phyloP scores from a whole-genome alignment of 176 grass and related monocot genomes.

The Areca catechu region DNA sequence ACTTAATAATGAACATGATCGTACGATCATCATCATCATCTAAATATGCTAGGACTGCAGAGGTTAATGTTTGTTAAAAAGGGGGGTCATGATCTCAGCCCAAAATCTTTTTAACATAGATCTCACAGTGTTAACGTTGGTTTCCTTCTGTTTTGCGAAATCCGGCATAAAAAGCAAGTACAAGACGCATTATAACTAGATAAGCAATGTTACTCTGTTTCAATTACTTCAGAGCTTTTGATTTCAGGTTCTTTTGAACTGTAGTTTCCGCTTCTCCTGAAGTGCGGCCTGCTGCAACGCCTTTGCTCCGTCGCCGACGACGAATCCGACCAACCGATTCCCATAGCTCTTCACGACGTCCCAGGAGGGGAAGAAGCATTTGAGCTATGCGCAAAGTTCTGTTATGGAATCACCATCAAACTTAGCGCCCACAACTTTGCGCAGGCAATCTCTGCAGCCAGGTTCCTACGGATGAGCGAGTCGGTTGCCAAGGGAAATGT shows the following conservation, averaged over 20 bases:
- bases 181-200: neutral
- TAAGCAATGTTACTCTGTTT: neutral
- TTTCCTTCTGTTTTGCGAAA: too few species aligned
- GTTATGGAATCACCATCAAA: slow-evolving; percentile 81
- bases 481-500: slow-evolving; percentile 65
- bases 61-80: too few species aligned
- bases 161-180: too few species aligned
- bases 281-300: slow-evolving; percentile 76
- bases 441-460: slow-evolving; percentile 46
- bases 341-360: slow-evolving; percentile 62
- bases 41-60: too few species aligned
- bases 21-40: too few species aligned
- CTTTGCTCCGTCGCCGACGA: slow-evolving; percentile 46
- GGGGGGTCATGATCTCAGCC: too few species aligned
- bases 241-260: slow-evolving; percentile 90
- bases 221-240: slow-evolving; percentile 44
- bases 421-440: slow-evolving; percentile 70
- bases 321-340: slow-evolving; percentile 30
- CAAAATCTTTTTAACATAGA: too few species aligned
- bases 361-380: slow-evolving; percentile 69
- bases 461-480: slow-evolving; percentile 86
- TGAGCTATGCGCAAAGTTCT: slow-evolving; percentile 95
- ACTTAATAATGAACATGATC: too few species aligned
- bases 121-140: too few species aligned
- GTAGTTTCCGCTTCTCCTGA: slow-evolving; percentile 99